Evolutionary conservation across 352 stramenopile genomes (phyloP), one percentile per base, ranked within the genome.

Genomic region (Globisporangium ultimum): DNA sequence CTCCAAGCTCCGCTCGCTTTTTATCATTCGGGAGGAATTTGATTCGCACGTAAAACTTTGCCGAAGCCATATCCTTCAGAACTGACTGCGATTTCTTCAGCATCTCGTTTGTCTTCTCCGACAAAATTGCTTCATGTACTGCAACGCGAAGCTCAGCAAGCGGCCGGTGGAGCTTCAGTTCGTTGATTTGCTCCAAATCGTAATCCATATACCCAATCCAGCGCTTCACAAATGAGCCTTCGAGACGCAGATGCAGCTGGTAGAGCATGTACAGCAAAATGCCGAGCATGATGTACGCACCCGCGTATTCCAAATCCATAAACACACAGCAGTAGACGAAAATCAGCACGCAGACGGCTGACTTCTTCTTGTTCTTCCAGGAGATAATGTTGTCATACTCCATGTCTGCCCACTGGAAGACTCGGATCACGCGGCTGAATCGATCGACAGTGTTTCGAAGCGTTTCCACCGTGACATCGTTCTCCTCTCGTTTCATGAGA

Each of bases 351-450:
- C 70, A 80, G 8, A 93, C 63, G 9, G 65, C 69, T 9, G 86
- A 95, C 54, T 89, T 92, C 53, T 80, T 85, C 53, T 79, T 88
- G 75, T 92, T 87, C 51, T 92, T 93, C 86, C 86, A 95, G 18
- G 82, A 78, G 55, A 95, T 95, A 15, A 95, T 73, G 34, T 86
- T 74, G 32, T 65, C 69, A 55, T 95, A 95, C 51, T 88, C 72
- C 18, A 80, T 72, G 58, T 93, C 86, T 48, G 90, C 63, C 63
- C 76, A 88, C 53, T 89, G 80, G n/a, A 93, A 78, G 4, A 74
- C 63, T 46, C 85, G 80, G 28, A 90, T 71, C 17, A 87, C 76
- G 13, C 84, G 78, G 36, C 71, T 70, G 60, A 93, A 75, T 3
- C 86, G 82, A 40, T 93, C 82, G 38, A 93, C 84, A 20, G 85